Conservation (phyloP, 768 basidiomycete species). For the Ramaria rubella region DNA sequence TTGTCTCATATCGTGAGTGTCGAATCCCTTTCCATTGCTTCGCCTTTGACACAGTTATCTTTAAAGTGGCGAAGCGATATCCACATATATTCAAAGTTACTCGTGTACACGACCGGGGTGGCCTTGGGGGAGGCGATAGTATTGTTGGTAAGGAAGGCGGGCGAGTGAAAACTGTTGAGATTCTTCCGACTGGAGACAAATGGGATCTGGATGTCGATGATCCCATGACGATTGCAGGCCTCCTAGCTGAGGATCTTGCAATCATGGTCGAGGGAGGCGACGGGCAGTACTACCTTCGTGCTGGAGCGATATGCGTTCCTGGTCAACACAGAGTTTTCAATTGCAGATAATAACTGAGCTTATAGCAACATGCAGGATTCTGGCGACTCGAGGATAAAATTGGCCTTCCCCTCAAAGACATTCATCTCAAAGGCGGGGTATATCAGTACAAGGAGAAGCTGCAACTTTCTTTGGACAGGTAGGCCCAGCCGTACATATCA, state of each 20-base stretch:
- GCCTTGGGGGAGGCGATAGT: slow-evolving; percentile 35
- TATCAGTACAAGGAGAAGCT: slow-evolving; percentile 28
- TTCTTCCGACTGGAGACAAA: slow-evolving; percentile 41
- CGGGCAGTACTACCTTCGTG: slow-evolving; percentile 69
- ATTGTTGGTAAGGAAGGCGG: slow-evolving; percentile 9
- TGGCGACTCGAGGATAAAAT: slow-evolving; percentile 77
- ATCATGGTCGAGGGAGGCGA: slow-evolving; percentile 35
- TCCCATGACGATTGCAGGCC: slow-evolving; percentile 54
- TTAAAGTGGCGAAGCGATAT: slow-evolving; percentile 28
- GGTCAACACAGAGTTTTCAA: slow-evolving; percentile 32
- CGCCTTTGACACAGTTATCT: not conserved
- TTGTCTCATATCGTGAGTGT: slow-evolving; percentile 8
- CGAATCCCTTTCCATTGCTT: not conserved
- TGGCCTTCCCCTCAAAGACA: slow-evolving; percentile 66
- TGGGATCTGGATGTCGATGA: slow-evolving; percentile 48
- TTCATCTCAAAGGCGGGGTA: slow-evolving; percentile 63
- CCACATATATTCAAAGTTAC: slow-evolving; percentile 48
- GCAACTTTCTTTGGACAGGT: slow-evolving; percentile 42
- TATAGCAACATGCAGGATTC: slow-evolving; percentile 40
- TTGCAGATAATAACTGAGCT: not conserved
- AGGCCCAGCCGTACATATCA: too few species aligned
- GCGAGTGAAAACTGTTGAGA: slow-evolving; percentile 42
- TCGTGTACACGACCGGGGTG: slow-evolving; percentile 31
- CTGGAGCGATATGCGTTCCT: slow-evolving; percentile 59
- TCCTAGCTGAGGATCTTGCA: slow-evolving; percentile 43